Percentiles rank a stretch among this genome's conserved stretches.
These are phyloP conservation scores for Biscogniauxia sp. DNA, from an alignment of 2,329 filamentous ascomycete genomes.

Conservation along the genomic window DNA sequence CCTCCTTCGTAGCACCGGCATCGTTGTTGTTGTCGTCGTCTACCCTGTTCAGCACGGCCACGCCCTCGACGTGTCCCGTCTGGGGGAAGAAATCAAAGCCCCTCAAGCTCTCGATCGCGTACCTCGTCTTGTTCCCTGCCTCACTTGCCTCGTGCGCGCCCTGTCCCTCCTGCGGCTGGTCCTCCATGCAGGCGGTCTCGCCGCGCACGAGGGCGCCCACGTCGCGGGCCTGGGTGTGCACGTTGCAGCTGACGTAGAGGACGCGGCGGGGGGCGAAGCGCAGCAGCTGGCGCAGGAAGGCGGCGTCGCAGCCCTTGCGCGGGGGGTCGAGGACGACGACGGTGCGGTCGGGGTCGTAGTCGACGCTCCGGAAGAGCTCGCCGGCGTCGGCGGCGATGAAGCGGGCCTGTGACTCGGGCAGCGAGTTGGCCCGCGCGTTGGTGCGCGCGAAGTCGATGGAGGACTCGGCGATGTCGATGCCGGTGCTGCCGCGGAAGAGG, in stretches of 20 bases:
- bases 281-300: slow-evolving; percentile 79
- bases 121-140: slow-evolving; percentile 45
- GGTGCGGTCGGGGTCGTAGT: slow-evolving; percentile 74
- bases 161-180: slow-evolving; percentile 32
- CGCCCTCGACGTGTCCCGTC: slow-evolving; percentile 67
- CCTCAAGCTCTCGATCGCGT: slow-evolving; percentile 84
- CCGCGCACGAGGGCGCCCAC: slow-evolving; percentile 84
- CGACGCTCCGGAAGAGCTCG: slow-evolving; percentile 74
- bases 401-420: slow-evolving; percentile 64
- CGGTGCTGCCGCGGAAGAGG: slow-evolving; percentile 78
- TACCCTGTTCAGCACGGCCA: slow-evolving; percentile 61
- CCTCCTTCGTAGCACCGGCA: background rate
- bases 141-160: slow-evolving; percentile 32
- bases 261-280: slow-evolving; percentile 74
- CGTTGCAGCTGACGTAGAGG: slow-evolving; percentile 95
- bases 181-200: slow-evolving; percentile 39
- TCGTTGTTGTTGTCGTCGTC: slow-evolving; percentile 32
- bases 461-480: slow-evolving; percentile 82
- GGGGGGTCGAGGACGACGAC: slow-evolving; percentile 97
- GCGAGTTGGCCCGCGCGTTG: slow-evolving; percentile 76
- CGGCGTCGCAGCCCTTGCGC: slow-evolving; percentile 86
- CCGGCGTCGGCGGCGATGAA: slow-evolving; percentile 90
- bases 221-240: slow-evolving; percentile 94
- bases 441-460: slow-evolving; percentile 75
- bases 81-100: slow-evolving; percentile 99